Base-by-base conservation (phyloP, 1,139 yeast species). In the Kurtzmaniella quercitrusa region DNA sequence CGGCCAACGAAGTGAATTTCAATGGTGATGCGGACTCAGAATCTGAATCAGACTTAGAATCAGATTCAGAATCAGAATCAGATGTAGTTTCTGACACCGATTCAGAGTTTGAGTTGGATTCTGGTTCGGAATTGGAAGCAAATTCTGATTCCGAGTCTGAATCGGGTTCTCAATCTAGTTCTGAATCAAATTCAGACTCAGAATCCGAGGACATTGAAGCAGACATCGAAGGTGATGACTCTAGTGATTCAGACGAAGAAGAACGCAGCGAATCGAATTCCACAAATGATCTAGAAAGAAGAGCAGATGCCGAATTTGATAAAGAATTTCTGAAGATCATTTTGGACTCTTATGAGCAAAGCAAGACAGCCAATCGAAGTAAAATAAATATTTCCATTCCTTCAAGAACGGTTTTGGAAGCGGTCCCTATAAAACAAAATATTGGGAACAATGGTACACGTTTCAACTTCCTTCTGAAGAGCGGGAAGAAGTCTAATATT, bases 391-490 rank as follows among this genome's bases (percentile, higher is more conserved):
- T 61, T 28, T 63, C 68, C 1, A 34, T 54, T 15, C 63, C 60
- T 12, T 44, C 53, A 7, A 52, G 45, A 11, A 30, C 46, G 7
- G 9, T 36, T 12, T 36, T 43, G 6, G 33, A 45, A 16, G 42
- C 40, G 11, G 16, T 38, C 14, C n/a, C 33, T 6, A 19, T n/a
- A 26, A 33, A 16, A 18, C 26, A 15, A 28, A 28, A 20, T 23
- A 18, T 34, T 14, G 36, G 20, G 15, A 28, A 36, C 15, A 60
- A 38, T 20, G 15, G 5, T 30, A 30, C 16, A 30, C 18, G 18
- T 5, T 82, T 83, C 53, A 74, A 76, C 6, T 67, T 83, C 44
- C 60, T 84, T 42, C 71, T 82, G 1, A 78, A 59, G 47, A 56
- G 57, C 26, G 85, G 84, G 2, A 78, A 74, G 51, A 69, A 66